Percentiles rank a stretch among this genome's conserved stretches.
These are phyloP conservation scores for Teunomyces stri DNA, from an alignment of 805 yeast genomes.

Conservation along the genomic window DNA sequence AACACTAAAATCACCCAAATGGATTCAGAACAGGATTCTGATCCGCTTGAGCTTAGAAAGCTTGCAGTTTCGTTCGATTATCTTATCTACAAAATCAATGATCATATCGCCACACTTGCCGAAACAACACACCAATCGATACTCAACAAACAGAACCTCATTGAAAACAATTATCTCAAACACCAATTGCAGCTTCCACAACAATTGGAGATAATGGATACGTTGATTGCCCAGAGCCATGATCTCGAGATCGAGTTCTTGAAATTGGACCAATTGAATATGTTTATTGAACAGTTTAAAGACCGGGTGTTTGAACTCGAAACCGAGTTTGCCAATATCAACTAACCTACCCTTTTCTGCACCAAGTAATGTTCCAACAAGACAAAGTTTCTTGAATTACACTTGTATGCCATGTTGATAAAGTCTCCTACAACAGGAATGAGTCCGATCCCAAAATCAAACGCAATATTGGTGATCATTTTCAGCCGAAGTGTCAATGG, in stretches of 20 bases:
- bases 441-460: conserved; percentile 41
- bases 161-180: conserved; percentile 18
- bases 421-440: conserved; percentile 24
- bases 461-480: conserved; percentile 39
- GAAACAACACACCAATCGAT: conserved; percentile 36
- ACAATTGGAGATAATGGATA: conserved; percentile 40
- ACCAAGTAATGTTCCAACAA: conserved; percentile 35
- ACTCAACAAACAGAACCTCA: conserved; percentile 27
- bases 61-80: conserved; percentile 65
- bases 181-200: conserved; percentile 30
- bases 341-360: background rate
- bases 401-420: conserved; percentile 21
- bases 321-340: conserved; percentile 7
- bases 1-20: background rate
- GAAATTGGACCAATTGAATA: conserved; percentile 50
- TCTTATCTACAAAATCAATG: conserved; percentile 59
- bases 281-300: conserved; percentile 26
- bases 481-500: conserved; percentile 27
- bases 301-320: conserved; percentile 17
- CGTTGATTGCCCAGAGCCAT: conserved; percentile 43
- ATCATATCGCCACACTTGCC: conserved; percentile 48
- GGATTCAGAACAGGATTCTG: conserved; percentile 21
- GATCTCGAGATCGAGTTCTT: conserved; percentile 51
- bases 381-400: conserved; percentile 24
- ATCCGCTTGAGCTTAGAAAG: conserved; percentile 61